phyloP scores from a whole-genome alignment of 352 stramenopile species.

The Globisporangium nagaii region DNA sequence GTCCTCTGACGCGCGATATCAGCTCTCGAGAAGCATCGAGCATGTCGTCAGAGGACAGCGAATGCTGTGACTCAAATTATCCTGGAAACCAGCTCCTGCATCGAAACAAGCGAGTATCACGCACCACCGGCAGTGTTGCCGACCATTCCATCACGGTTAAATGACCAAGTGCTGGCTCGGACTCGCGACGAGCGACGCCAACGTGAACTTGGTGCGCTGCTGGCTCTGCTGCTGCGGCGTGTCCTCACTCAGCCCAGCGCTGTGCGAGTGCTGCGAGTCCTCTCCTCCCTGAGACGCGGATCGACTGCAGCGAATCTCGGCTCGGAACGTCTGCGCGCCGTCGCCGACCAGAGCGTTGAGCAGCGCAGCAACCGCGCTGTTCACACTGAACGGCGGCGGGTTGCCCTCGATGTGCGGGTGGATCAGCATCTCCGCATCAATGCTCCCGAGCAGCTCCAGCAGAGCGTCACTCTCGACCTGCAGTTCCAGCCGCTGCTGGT shows the following conservation, averaged over 20 bases:
- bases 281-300: constrained; percentile 11
- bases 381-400: constrained; percentile 13
- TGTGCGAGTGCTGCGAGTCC: background rate
- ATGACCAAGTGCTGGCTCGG: background rate
- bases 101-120: background rate
- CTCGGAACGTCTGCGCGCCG: constrained; percentile 28
- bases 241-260: background rate
- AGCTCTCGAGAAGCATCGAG: too few species aligned
- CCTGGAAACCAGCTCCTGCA: constrained; percentile 16
- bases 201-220: background rate
- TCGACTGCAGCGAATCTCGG: constrained; percentile 19
- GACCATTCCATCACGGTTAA: too few species aligned
- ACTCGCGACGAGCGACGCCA: constrained; percentile 3
- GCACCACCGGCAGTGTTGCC: too few species aligned
- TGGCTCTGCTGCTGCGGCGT: background rate
- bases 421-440: constrained; percentile 34
- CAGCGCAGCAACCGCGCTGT: constrained; percentile 21
- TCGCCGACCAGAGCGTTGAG: constrained; percentile 34
- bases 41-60: too few species aligned
- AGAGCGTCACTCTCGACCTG: constrained; percentile 21
- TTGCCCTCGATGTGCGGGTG: constrained; percentile 3
- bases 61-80: too few species aligned
- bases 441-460: constrained; percentile 40
- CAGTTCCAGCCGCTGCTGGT: constrained; percentile 28
- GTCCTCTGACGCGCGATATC: too few species aligned